These are phyloP conservation scores for Monilinia fructicola DNA, from an alignment of 2,329 filamentous ascomycete genomes.

Conservation along the genomic window DNA sequence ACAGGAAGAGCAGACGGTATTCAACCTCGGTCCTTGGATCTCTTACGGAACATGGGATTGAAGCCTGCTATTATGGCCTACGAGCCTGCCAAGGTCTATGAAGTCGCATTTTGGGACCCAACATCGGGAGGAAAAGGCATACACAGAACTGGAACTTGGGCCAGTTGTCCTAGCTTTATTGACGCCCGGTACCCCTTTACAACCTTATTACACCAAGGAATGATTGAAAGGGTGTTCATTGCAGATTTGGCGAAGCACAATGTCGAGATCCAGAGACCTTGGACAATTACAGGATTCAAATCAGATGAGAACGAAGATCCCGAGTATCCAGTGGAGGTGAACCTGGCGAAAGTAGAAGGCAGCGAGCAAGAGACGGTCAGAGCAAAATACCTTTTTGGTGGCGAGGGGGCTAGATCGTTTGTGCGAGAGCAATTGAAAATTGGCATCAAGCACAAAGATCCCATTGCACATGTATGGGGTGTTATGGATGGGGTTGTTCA, in stretches of 20 bases:
- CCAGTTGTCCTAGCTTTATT: conserved; percentile 83
- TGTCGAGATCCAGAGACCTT: conserved; percentile 61
- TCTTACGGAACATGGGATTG: conserved; percentile 84
- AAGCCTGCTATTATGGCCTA: conserved; percentile 86
- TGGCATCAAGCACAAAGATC: conserved; percentile 68
- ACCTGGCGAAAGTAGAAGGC: conserved; percentile 74
- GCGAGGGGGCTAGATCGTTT: conserved; percentile 68
- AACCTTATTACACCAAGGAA: conserved; percentile 68
- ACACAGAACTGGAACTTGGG: conserved; percentile 71
- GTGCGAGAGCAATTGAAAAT: conserved; percentile 67
- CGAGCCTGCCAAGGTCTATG: conserved; percentile 81
- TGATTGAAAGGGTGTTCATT: conserved; percentile 70
- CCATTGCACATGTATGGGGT: conserved; percentile 71
- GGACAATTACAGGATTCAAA: conserved; percentile 61
- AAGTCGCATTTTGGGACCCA: conserved; percentile 73
- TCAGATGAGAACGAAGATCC: conserved; percentile 56
- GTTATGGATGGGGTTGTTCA: conserved; percentile 73
- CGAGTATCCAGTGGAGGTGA: conserved; percentile 78
- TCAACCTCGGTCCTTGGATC: conserved; percentile 82
- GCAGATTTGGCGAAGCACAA: conserved; percentile 63
- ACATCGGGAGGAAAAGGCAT: conserved; percentile 56
- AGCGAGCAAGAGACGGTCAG: conserved; percentile 66
- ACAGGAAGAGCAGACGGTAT: conserved; percentile 91
- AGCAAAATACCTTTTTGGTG: conserved; percentile 70
- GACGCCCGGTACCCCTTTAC: conserved; percentile 71